Base-by-base conservation (phyloP, 2,329 filamentous ascomycete genomes). In the Fusarium bactridioides region DNA sequence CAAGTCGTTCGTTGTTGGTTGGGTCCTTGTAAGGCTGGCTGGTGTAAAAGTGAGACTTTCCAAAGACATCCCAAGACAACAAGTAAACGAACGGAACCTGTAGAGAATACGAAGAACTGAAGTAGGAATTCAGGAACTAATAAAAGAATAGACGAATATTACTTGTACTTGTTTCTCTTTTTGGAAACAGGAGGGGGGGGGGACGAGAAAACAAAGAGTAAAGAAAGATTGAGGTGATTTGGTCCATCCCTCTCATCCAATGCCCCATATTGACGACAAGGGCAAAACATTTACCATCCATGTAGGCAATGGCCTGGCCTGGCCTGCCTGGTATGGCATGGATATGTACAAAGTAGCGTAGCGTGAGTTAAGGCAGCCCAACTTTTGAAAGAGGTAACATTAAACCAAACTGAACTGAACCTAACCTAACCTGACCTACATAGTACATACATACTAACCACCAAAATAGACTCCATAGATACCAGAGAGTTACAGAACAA, bases 221-320 rank as follows among this genome's bases (percentile, higher is more conserved):
- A 58, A 65, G 67, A 61, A 61, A 65, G 40, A 61, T 41, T 50
- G 58, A 43, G 51, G 35, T 41, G 51, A 61, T 27, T 44, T 35
- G 38, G 59, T 67, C 48, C 54, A 38, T 65, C 45, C 41, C 61
- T 59, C 44, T 59, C 44, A n/a, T 58, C 50, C 66, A 64, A 72
- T 33, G 67, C 66, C 61, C 69, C 69, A 65, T 70, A 54, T 68
- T 61, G 71, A 71, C 53, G 67, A 71, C 70, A 62, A 71, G 70
- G 70, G 70, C 70, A 58, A 33, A 70, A 58, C 66, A 45, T 60
- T 54, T 50, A 60, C 38, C 66, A 73, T 73, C 70, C 70, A 73
- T 73, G 70, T 45, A 8, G 31, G 31, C 31, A 73, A 74, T 54
- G 61, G 70, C 54, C 31, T 47, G 61, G 70, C 54, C 31, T 47